Evolutionary conservation across 306 rosid genomes (phyloP), one percentile per base, ranked within the genome.

Genomic region (Crotalaria pallida): DNA sequence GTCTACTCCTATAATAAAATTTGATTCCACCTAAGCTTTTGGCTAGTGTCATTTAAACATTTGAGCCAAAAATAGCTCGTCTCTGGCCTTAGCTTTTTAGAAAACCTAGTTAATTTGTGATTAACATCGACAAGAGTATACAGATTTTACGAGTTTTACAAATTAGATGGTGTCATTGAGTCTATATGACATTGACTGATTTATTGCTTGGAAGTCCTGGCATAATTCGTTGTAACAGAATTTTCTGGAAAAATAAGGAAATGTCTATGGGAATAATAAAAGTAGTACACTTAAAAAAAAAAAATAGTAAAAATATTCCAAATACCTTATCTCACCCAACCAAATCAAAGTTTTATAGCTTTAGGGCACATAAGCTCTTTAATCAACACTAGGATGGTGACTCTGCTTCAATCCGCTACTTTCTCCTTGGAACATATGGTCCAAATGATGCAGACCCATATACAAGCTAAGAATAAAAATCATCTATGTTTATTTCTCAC

Each of bases 361-460:
- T 82, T 56, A 62, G 75, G 81, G 72, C 83, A 71, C 79, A 76
- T 81, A 49, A 57, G 60, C 57, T 60, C 69, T 71, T 65, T 45
- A 52, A 51, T 6, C 77, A 75, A 60, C 74, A 69, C 74, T 38
- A 53, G 33, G 69, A 55, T 74, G 68, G 45, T 45, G 67, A 50
- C 49, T 52, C 33, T 66, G 82, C 58, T 68, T 44, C 43, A 41
- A 9, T 67, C 72, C 78, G 82, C 58, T 45, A 58, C 77, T 38
- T 44, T 62, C 59, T 71, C 63, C 58, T 68, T 38, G 79, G 65
- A 76, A 77, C 75, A 72, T 78, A 47, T 22, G 81, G 84, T 72
- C 84, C 66, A 59, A 59, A 1, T 29, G 80, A 64, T 48, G 64
- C 33, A 67, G 82, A 82, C 52, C 56, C 18, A 57, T 1, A 40